Conservation (phyloP, 2,329 filamentous ascomycete genomes). For the Stachybotrys chlorohalonatus region DNA sequence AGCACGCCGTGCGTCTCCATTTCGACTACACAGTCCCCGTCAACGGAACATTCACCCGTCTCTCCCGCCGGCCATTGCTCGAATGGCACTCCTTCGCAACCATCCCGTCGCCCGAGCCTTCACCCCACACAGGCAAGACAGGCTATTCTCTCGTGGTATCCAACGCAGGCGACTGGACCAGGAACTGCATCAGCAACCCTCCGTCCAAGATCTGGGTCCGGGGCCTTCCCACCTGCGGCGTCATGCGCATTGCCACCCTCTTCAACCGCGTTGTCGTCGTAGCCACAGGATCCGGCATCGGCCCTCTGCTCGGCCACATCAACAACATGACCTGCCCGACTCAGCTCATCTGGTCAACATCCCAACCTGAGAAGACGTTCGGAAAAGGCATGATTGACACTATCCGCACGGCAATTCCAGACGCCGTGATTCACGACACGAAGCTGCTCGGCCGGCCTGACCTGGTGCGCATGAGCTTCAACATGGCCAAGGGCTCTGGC, state of each 20-base stretch:
- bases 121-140: slow-evolving; percentile 10
- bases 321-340: slow-evolving; percentile 37
- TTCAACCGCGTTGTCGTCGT: slow-evolving; percentile 59
- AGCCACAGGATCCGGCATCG: slow-evolving; percentile 66
- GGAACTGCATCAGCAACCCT: slow-evolving; percentile 49
- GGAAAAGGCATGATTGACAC: slow-evolving; percentile 45
- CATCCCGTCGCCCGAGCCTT: slow-evolving; percentile 46
- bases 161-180: slow-evolving; percentile 69
- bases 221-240: slow-evolving; percentile 57
- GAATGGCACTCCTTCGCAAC: slow-evolving; percentile 74
- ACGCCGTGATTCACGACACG: slow-evolving; percentile 62
- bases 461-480: slow-evolving; percentile 37
- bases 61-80: slow-evolving; percentile 53
- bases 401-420: slow-evolving; percentile 47
- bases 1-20: slow-evolving; percentile 63
- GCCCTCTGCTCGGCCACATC: slow-evolving; percentile 54
- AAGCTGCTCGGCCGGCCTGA: slow-evolving; percentile 49
- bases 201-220: slow-evolving; percentile 58
- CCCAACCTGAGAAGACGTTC: slow-evolving; percentile 53
- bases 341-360: slow-evolving; percentile 62
- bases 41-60: slow-evolving; percentile 35
- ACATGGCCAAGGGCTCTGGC: slow-evolving; percentile 45
- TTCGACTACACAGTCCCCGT: slow-evolving; percentile 55
- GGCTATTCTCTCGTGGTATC: slow-evolving; percentile 64
- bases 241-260: slow-evolving; percentile 57